Evolutionary conservation across 148 eudicot species (phyloP).

Genomic region (Vaccinium vitisidaea): DNA sequence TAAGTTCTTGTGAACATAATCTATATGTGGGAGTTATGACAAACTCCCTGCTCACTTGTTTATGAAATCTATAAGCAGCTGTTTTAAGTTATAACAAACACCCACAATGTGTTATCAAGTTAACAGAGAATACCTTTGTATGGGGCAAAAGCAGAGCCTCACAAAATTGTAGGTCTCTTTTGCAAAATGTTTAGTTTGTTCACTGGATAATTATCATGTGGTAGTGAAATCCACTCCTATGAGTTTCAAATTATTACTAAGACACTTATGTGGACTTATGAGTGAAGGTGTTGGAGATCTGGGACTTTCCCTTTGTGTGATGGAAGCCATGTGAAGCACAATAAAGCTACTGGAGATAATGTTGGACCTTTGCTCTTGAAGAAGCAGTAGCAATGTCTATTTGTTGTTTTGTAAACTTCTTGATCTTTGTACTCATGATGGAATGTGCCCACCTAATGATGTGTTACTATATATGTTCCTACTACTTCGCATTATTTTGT

Average conservation of each 20-base stretch:
- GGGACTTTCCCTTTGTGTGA: conserved; percentile 85
- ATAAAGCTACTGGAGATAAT: conserved; percentile 93
- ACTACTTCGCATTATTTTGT: background rate
- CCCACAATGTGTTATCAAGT: background rate
- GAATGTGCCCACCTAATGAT: background rate
- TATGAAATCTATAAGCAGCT: background rate
- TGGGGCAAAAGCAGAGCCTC: background rate
- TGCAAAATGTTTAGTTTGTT: conserved; percentile 2
- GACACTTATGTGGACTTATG: background rate
- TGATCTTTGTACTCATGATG: background rate
- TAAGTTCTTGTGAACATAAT: background rate
- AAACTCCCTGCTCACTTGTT: background rate
- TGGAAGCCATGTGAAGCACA: conserved; percentile 93
- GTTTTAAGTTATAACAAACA: background rate
- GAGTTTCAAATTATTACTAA: background rate
- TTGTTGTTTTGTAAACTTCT: background rate
- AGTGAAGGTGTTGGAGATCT: conserved; percentile 88
- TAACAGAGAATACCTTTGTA: background rate
- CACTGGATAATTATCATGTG: background rate
- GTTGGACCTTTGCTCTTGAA: conserved; percentile 95
- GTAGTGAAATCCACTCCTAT: background rate
- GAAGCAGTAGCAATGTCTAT: conserved; percentile 35
- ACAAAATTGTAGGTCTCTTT: background rate
- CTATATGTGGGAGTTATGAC: background rate
- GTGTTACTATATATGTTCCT: background rate